Base-by-base conservation (phyloP, 257 asterid species). In the Solanum chiquidenum region DNA sequence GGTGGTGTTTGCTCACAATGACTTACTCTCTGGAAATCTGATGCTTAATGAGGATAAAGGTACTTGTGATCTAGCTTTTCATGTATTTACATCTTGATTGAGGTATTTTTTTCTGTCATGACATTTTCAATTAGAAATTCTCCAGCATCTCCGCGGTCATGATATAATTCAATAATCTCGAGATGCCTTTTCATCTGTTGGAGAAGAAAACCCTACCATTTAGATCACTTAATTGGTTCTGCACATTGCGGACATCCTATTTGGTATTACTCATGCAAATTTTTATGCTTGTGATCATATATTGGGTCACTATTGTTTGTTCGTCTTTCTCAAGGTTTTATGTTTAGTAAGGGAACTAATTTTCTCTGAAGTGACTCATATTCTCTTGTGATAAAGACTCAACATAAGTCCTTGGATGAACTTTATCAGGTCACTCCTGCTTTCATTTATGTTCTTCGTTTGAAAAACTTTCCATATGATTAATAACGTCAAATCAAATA, bases 1-100 rank as follows among this genome's bases (percentile, higher is more conserved):
- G 11, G 94, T 95, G 72, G 95, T 95, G 73, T 97, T 34, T 91
- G 92, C 95, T 66, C 99, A 95, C 91, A 95, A 95, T 87, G 99
- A 95, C 91, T 91, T 97, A 73, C 98, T 97, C 86, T 95, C 98
- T 73, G 99, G 99, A 89, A 97, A 97, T 89, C 90, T 95, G 92
- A 97, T 97, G 99, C 93, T 92, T 37, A 93, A 95, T 93, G 98
- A 95, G 49, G 93, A 94, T 46, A 93, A 94, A 95, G 99, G 99
- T 96, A 93, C 76, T 84, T 68, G 68, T 89, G 86, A 40, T 87
- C 44, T 46, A 18, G 29, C 33, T 87, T 86, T 55, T n/a, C 85
- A 83, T 89, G 79, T 44, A 20, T 69, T 73, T 88, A 49, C 33
- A 72, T 86, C 34, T 64, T 55, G 46, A 80, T 49, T 5, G 29